Evolutionary conservation across 805 yeast genomes (phyloP), one percentile per base, ranked within the genome.

Genomic region (Candida yuanshanica): DNA sequence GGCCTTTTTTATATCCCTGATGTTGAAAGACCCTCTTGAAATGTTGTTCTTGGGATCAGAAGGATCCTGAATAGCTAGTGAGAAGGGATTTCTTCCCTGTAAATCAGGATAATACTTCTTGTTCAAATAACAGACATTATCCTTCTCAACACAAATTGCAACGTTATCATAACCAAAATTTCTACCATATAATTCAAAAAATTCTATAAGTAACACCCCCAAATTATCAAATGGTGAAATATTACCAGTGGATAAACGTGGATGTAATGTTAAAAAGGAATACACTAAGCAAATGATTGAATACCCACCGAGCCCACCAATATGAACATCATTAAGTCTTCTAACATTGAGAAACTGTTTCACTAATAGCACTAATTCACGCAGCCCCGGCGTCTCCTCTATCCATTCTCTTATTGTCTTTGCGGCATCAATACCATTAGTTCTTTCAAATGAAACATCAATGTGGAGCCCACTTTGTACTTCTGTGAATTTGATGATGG

Each of bases 291-390:
- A 89, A 34, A 90, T 87, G n/a, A 87, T 85, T 7, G 96, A 79
- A 59, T 83, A 91, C 0, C 98, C 98, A 33, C 99, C 98, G 6
- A 91, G 65, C 0, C 98, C 98, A 38, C 99, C 99, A 18, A 81
- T 80, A 52, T 84, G 95, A 13, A 91, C 98, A 48, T 86, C 83
- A 54, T 89, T 88, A 46, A 90, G 66, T 43, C 73, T 77, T 53
- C 97, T 70, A 2, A 87, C 79, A 24, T 88, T 69, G 37, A 91
- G 68, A 55, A 90, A 91, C 57, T 86, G 96, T 62, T 93, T 90
- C 6, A 91, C 73, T 2, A 89, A 77, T 37, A 91, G 66, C 1
- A 83, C 95, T 37, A 91, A 63, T 55, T 89, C 95, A 48, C 95
- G 66, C 38, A 91, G 64, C 0, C 95, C 96, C 0, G 95, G 91